Percentiles rank a stretch among this genome's conserved stretches.
phyloP scores from a whole-genome alignment of 495 filamentous ascomycete genomes.

The Xylaria grammica region DNA sequence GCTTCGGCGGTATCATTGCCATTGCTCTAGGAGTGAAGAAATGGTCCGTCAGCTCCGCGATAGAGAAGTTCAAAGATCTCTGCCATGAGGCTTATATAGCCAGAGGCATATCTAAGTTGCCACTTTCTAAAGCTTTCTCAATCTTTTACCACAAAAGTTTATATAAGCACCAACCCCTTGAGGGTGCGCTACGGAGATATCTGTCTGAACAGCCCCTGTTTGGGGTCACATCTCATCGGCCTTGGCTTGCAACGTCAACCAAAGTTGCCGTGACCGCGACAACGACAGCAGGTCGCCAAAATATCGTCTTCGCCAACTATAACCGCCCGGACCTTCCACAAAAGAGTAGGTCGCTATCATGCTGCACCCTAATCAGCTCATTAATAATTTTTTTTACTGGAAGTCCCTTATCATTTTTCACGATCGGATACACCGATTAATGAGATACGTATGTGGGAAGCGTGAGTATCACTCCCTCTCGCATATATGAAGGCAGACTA shows the following conservation, averaged over 20 bases:
- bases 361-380: background rate
- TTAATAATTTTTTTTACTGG: conserved; percentile 16
- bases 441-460: conserved; percentile 60
- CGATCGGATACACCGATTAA: conserved; percentile 46
- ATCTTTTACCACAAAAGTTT: conserved; percentile 44
- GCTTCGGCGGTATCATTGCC: conserved; percentile 63
- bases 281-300: conserved; percentile 39
- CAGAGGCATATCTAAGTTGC: conserved; percentile 43
- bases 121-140: conserved; percentile 39
- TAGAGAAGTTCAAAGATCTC: conserved; percentile 48
- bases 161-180: conserved; percentile 50
- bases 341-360: conserved; percentile 17
- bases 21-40: conserved; percentile 57
- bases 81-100: conserved; percentile 51
- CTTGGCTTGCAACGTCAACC: conserved; percentile 29
- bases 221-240: conserved; percentile 38
- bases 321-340: conserved; percentile 40
- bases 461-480: conserved; percentile 35
- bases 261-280: conserved; percentile 58
- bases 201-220: conserved; percentile 44
- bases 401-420: conserved; percentile 47
- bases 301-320: conserved; percentile 59
- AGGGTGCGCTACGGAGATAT: conserved; percentile 37
- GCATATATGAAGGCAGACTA: conserved; percentile 10
- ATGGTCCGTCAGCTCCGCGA: conserved; percentile 50